Base-by-base conservation (phyloP, 352 stramenopile species). In the Saprolegnia diclina region DNA sequence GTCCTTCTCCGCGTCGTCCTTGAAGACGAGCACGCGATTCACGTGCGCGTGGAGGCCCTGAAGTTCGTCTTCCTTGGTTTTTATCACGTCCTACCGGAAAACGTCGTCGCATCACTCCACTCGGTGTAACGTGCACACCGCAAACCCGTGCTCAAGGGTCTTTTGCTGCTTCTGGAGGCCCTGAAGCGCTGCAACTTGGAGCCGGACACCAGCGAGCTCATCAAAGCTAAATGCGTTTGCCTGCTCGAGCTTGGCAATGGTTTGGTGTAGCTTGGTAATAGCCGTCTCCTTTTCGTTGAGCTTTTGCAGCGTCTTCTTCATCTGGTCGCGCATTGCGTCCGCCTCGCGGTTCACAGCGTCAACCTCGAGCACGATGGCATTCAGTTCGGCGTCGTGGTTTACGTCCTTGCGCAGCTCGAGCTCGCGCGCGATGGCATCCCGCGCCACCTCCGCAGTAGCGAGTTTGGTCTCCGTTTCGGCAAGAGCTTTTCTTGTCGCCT, bases 151-250 rank as follows among this genome's bases (percentile, higher is more conserved):
- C 32, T 92, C 80, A 18, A 81, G 79, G 14, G 77, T 64, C 55
- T 91, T 91, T 64, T 94, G 86, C 45, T 91, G 82, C 45, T 82
- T 88, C 70, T 94, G 86, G 11, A 94, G 82, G 11, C 81, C 80
- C 14, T 76, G 81, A 24, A 94, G 73, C 18, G 86, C 86, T 37
- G 82, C 87, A 1, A 90, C 83, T 63, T 92, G 84, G 11, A 94
- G 72, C 5, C 86, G 76, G 0, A 81, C 79, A 24, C 79, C 80
- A 26, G 83, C 81, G 26, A 94, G 66, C 62, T 94, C 86, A 67
- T 94, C 86, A 52, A 91, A 90, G 54, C 76, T 87, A 21, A 91
- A 79, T 7, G 76, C 73, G 59, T 90, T 91, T 1, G 79, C 76
- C 54, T 91, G 82, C 40, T 87, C 77, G 37, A 90, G 81, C 44